Conservation (phyloP, 1,139 yeast genomes). For the Hyphopichia pseudoburtonii region DNA sequence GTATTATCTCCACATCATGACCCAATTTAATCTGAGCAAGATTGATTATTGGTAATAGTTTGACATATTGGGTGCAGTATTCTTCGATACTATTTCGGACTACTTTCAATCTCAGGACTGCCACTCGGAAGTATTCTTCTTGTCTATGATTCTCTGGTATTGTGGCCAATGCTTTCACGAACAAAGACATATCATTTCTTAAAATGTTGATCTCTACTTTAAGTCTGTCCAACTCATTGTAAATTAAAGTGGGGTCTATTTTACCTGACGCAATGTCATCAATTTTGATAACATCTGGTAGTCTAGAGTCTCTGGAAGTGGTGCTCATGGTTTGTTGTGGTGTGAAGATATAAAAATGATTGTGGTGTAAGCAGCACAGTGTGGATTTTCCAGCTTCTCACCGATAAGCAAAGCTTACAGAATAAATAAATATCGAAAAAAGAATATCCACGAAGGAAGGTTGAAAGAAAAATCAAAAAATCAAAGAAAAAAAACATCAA, state of each 20-base stretch:
- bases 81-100: constrained; percentile 41
- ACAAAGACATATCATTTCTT: constrained; percentile 45
- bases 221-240: constrained; percentile 40
- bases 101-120: constrained; percentile 30
- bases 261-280: constrained; percentile 48
- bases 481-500: no score
- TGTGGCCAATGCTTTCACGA: constrained; percentile 39
- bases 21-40: constrained; percentile 51
- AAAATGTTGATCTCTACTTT: constrained; percentile 45
- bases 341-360: background rate
- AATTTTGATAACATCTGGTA: constrained; percentile 42
- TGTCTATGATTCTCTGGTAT: constrained; percentile 37
- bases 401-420: no score
- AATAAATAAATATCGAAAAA: no score
- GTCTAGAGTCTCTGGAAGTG: constrained; percentile 12
- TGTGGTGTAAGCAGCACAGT: background rate
- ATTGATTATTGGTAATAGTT: constrained; percentile 49
- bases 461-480: no score
- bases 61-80: constrained; percentile 45
- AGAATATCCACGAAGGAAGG: no score
- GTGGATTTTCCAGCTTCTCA: no score
- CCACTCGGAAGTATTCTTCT: constrained; percentile 33
- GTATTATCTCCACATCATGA: constrained; percentile 41
- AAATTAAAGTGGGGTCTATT: constrained; percentile 37
- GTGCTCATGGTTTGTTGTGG: constrained; percentile 1